These are phyloP conservation scores for Naganishia liquefaciens DNA, from an alignment of 1,284 basidiomycete species.

Conservation along the genomic window DNA sequence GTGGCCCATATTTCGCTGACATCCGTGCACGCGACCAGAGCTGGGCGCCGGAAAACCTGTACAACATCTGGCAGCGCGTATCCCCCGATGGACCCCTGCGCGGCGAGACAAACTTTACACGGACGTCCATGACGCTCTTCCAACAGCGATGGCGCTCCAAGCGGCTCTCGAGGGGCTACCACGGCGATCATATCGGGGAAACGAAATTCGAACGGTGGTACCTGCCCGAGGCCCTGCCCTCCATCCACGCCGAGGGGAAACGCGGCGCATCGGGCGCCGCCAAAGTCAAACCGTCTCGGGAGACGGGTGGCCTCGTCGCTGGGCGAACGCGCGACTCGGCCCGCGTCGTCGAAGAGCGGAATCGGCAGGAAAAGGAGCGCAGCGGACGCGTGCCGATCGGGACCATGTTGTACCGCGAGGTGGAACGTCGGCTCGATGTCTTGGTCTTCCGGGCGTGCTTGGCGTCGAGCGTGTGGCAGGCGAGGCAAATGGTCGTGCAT, in stretches of 20 bases:
- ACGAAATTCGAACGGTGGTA: constrained; percentile 95
- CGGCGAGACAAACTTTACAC: constrained; percentile 62
- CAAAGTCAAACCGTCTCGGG: constrained; percentile 43
- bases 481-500: constrained; percentile 79
- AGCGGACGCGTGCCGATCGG: constrained; percentile 66
- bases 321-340: constrained; percentile 48
- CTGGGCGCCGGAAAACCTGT: constrained; percentile 77
- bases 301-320: constrained; percentile 63
- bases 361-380: constrained; percentile 60
- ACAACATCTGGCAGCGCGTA: constrained; percentile 72
- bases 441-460: constrained; percentile 91
- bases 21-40: constrained; percentile 64
- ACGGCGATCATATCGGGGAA: constrained; percentile 92
- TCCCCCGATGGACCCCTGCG: constrained; percentile 55
- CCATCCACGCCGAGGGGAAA: constrained; percentile 65
- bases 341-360: constrained; percentile 53
- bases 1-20: background rate
- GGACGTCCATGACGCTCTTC: constrained; percentile 70
- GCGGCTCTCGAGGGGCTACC: constrained; percentile 87
- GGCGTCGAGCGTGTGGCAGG: constrained; percentile 85
- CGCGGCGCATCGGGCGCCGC: constrained; percentile 56
- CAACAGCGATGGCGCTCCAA: constrained; percentile 92
- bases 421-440: constrained; percentile 92
- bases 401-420: constrained; percentile 85
- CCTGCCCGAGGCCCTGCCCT: constrained; percentile 80